phyloP scores from a whole-genome alignment of 306 rosid species.

The Ziziphus jujuba region DNA sequence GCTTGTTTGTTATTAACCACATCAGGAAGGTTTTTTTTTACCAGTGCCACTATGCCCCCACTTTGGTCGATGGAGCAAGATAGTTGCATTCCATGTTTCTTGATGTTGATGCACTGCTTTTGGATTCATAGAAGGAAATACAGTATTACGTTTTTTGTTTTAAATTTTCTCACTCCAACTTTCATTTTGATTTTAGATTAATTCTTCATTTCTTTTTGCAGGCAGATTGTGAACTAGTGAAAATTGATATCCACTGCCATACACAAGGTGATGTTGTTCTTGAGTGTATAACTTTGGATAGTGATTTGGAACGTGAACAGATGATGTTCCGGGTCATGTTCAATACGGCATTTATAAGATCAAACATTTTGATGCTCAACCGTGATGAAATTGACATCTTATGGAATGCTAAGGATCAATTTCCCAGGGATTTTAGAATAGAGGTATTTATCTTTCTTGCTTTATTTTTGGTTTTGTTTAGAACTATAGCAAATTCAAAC shows the following conservation, averaged over 20 bases:
- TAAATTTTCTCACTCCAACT: constrained; percentile 7
- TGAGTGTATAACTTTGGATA: constrained; percentile 81
- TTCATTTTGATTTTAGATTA: not conserved
- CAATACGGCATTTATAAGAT: constrained; percentile 92
- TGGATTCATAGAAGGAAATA: not conserved
- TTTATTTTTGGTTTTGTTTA: constrained; percentile 15
- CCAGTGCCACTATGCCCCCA: no score
- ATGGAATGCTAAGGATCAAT: constrained; percentile 79
- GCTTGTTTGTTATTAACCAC: no score
- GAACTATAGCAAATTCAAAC: constrained; percentile 17
- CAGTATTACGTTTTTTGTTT: constrained; percentile 1
- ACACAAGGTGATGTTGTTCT: constrained; percentile 97
- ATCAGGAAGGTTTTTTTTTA: no score
- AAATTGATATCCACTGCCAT: constrained; percentile 94
- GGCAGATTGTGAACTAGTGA: constrained; percentile 82
- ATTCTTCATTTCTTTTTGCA: constrained; percentile 40
- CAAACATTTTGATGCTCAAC: constrained; percentile 94
- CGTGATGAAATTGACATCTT: constrained; percentile 85
- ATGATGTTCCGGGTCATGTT: constrained; percentile 98
- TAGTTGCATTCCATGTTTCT: constrained; percentile 19
- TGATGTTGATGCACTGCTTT: constrained; percentile 15
- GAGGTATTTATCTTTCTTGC: constrained; percentile 59
- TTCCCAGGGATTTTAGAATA: constrained; percentile 85
- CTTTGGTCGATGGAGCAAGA: not conserved
- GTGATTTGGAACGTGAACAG: constrained; percentile 77